phyloP scores from a whole-genome alignment of 169 alveolate genomes.

The Blepharisma undulans region DNA sequence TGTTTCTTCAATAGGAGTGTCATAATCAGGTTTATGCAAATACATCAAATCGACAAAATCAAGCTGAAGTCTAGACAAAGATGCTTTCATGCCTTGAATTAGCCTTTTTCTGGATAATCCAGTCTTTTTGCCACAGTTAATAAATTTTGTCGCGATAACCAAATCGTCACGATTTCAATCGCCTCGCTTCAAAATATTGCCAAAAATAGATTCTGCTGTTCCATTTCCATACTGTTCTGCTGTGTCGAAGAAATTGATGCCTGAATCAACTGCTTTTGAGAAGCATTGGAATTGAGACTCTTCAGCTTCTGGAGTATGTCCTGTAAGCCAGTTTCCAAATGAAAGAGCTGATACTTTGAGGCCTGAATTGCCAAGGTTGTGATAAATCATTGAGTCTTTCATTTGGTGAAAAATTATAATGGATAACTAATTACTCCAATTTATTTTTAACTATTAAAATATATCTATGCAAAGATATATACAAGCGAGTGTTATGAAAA shows the following conservation, averaged over 20 bases:
- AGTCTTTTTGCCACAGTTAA: conserved; percentile 29
- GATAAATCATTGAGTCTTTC: conserved; percentile 54
- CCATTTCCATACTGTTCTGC: conserved; percentile 75
- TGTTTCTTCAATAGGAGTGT: conserved; percentile 75
- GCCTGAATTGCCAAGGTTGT: conserved; percentile 75
- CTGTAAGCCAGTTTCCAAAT: conserved; percentile 76
- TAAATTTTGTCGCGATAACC: conserved; percentile 48
- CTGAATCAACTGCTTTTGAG: conserved; percentile 54
- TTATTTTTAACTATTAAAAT: not conserved
- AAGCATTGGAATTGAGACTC: conserved; percentile 46
- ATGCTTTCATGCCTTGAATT: conserved; percentile 68
- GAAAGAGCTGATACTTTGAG: conserved; percentile 67
- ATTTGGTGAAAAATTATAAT: not conserved
- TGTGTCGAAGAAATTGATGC: conserved; percentile 74
- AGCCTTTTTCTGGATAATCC: conserved; percentile 73
- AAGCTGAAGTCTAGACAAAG: conserved; percentile 62
- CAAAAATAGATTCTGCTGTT: conserved; percentile 54
- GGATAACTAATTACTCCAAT: not conserved
- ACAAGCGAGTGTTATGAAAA: no score
- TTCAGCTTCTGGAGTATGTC: conserved; percentile 47
- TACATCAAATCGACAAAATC: conserved; percentile 76
- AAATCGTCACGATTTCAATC: conserved; percentile 46
- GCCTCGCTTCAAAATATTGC: conserved; percentile 42
- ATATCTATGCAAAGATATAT: no score
- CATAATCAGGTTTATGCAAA: conserved; percentile 72